Evolutionary conservation across 2,329 filamentous ascomycete genomes (phyloP).

Genomic region (Moelleriella libera): DNA sequence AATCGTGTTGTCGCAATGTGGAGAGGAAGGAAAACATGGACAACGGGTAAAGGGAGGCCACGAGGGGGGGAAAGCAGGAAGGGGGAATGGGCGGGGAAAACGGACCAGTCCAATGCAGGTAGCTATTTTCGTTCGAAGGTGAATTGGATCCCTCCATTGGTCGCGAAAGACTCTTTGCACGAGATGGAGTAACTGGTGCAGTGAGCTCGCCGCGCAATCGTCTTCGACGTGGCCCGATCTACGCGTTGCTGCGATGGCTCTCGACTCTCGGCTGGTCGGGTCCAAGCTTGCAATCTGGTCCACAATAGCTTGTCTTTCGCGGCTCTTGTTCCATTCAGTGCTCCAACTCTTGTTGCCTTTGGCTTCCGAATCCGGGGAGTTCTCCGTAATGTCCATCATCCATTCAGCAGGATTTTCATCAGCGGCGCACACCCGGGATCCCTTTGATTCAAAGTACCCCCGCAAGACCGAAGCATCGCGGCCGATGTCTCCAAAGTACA

Average conservation of each 20-base stretch:
- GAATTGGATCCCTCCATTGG: constrained; percentile 1
- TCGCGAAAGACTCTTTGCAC: background rate
- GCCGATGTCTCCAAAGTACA: constrained; percentile 55
- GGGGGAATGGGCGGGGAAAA: background rate
- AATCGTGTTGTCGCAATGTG: background rate
- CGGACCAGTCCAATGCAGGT: constrained; percentile 1
- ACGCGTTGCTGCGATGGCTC: background rate
- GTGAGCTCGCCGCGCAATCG: background rate
- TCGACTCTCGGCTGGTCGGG: background rate
- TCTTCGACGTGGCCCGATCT: background rate
- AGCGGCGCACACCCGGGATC: constrained; percentile 42
- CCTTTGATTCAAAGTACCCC: constrained; percentile 52
- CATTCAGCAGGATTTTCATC: constrained; percentile 62
- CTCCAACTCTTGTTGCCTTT: background rate
- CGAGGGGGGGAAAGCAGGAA: background rate
- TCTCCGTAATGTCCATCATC: constrained; percentile 30
- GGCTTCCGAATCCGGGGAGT: background rate
- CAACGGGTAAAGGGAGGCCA: no score
- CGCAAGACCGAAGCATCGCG: constrained; percentile 37
- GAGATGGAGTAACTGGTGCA: background rate
- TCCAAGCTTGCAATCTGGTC: background rate
- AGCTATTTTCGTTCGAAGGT: background rate
- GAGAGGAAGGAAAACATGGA: no score
- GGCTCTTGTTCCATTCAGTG: background rate
- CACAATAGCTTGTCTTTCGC: background rate